Evolutionary conservation across 2,329 filamentous ascomycete species (phyloP), one percentile per base, ranked within the genome.

Genomic region (Setomelanomma holmii): DNA sequence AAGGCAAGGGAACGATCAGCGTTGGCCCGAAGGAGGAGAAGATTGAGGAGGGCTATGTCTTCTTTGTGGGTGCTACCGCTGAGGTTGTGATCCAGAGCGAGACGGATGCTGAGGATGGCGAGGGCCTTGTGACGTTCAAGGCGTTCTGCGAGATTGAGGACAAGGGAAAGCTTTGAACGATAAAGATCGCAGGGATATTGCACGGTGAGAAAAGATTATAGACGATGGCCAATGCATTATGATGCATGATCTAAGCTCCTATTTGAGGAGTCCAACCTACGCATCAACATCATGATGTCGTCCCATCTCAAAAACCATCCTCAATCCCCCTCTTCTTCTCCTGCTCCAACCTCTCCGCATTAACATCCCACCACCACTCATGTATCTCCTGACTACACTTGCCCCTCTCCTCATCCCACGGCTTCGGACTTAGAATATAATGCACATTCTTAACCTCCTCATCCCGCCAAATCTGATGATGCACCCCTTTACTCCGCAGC

Each of bases 121-220:
- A 91, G 50, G 85, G 89, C 49, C 89, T 98, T 61, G 89, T 89
- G 21, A 93, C 89, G 0, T 99, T 96, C 80, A 95, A 93, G 79
- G 95, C 93, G 0, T 97, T 96, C 73, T 96, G 92, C 68, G 93
- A 97, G 79, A 81, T 96, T 27, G 61, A 60, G 11, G 60, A 58
- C 33, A 64, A 69, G 55, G 46, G 66, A 45, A 73, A 73, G 60
- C 41, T 72, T 36, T 73, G 51, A 58, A 27, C 14, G 12, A 7
- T 27, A 10, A 14, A 39, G 21, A 7, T n/a, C 16, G 14, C 34
- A 4, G 16, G n/a, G n/a, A n/a, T n/a, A n/a, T n/a, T n/a, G 34
- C 16, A n/a, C 12, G 16, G 11, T 36, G 34, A 41, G 21, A 30
- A 41, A 23, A n/a, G 21, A 23, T 24, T 16, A 24, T 17, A n/a